Percentiles rank a stretch among this genome's conserved stretches.
Evolutionary conservation across 768 basidiomycete species (phyloP).

Genomic region (Gyrodon lividus): DNA sequence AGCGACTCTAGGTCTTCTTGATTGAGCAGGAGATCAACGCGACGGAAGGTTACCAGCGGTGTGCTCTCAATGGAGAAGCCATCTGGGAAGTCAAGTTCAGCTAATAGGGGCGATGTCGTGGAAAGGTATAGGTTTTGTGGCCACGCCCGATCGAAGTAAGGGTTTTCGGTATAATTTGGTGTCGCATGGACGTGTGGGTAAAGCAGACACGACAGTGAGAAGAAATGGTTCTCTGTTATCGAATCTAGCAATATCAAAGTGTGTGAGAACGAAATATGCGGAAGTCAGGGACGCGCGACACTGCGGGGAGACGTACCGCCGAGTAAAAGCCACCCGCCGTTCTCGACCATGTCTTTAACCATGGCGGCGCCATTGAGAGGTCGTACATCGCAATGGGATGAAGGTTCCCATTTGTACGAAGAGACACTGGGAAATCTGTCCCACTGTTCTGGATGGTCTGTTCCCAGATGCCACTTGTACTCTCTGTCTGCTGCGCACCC

Average conservation of each 20-base stretch:
- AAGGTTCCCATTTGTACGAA: conserved; percentile 55
- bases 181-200: conserved; percentile 67
- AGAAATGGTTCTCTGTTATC: conserved; percentile 72
- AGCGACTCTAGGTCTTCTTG: conserved; percentile 47
- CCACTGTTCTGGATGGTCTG: conserved; percentile 47
- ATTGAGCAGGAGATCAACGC: conserved; percentile 58
- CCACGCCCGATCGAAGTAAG: conserved; percentile 62
- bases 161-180: conserved; percentile 55
- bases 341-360: conserved; percentile 57
- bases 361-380: conserved; percentile 43
- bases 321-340: conserved; percentile 69
- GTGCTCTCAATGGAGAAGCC: conserved; percentile 56
- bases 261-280: neutral
- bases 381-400: conserved; percentile 41
- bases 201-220: conserved; percentile 64
- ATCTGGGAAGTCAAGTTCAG: conserved; percentile 42
- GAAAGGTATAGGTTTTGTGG: conserved; percentile 63
- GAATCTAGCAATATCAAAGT: conserved; percentile 49
- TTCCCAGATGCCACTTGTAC: conserved; percentile 60
- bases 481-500: conserved; percentile 66
- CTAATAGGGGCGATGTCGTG: conserved; percentile 42
- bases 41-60: conserved; percentile 63
- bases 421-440: conserved; percentile 53
- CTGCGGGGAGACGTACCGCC: conserved; percentile 46
- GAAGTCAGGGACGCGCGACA: neutral